phyloP scores from a whole-genome alignment of 495 filamentous ascomycete species.

The Cercophora samala region DNA sequence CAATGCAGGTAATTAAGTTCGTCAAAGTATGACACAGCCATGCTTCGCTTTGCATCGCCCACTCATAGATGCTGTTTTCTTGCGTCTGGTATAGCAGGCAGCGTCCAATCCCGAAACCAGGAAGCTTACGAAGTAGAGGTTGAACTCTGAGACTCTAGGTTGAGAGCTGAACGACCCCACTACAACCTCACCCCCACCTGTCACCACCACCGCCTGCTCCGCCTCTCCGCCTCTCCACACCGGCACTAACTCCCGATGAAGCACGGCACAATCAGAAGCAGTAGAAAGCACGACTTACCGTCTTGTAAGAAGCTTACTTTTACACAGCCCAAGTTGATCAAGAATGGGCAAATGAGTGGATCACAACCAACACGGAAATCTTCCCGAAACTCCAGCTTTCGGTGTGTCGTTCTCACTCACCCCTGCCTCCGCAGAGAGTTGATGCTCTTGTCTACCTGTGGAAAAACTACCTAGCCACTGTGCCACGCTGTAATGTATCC shows the following conservation, averaged over 20 bases:
- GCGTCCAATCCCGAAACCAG: not conserved
- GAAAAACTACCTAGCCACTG: not conserved
- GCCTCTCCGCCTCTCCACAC: not conserved
- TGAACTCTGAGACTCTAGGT: not conserved
- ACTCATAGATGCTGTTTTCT: not conserved
- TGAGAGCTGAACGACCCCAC: not conserved
- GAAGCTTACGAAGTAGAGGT: not conserved
- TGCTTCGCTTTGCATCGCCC: no score
- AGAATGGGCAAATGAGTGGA: not conserved
- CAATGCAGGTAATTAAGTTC: no score
- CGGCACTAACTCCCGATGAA: not conserved
- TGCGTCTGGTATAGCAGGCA: not conserved
- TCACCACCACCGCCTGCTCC: not conserved
- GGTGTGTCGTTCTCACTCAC: not conserved
- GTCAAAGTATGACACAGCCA: not conserved
- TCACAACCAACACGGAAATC: not conserved
- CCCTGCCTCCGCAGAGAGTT: no score
- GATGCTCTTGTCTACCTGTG: not conserved
- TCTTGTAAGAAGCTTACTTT: no score
- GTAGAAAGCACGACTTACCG: not conserved
- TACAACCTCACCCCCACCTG: not conserved
- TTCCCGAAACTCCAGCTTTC: not conserved
- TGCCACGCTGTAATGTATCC: not conserved
- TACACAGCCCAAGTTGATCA: no score
- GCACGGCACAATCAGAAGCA: no score